Conservation (phyloP, 129 eudicot species). For the Daucus carota region DNA sequence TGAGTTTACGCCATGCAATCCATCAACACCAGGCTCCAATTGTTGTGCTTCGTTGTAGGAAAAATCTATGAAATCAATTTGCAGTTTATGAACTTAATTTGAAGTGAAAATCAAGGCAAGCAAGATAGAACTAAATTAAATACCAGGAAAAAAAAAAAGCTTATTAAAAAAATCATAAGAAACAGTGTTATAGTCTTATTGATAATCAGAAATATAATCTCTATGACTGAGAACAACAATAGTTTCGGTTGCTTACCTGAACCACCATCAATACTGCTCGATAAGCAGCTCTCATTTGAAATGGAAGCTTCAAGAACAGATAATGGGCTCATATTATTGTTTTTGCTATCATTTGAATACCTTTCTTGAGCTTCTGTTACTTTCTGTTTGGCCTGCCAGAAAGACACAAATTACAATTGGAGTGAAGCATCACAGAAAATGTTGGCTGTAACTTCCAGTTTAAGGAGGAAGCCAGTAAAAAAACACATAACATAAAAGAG, state of each 20-base stretch:
- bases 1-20: slow-evolving; percentile 33
- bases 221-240: background rate
- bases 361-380: slow-evolving; percentile 22
- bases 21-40: slow-evolving; percentile 25
- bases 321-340: slow-evolving; percentile 71
- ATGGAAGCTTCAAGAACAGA: slow-evolving; percentile 85
- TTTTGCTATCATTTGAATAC: slow-evolving; percentile 14
- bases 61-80: slow-evolving; percentile 25
- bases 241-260: slow-evolving; percentile 33
- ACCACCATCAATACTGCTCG: slow-evolving; percentile 66
- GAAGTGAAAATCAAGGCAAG: slow-evolving; percentile 12
- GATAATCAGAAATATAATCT: background rate
- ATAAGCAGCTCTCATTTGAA: slow-evolving; percentile 73
- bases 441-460: background rate
- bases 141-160: background rate
- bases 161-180: background rate
- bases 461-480: background rate
- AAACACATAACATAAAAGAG: background rate
- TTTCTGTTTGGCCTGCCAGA: slow-evolving; percentile 31
- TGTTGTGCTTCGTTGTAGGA: slow-evolving; percentile 24
- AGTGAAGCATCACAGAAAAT: background rate
- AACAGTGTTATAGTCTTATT: background rate
- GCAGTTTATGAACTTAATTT: slow-evolving; percentile 31
- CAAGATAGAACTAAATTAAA: background rate
- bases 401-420: slow-evolving; percentile 3